These are phyloP conservation scores for Oryza brachyantha DNA, from an alignment of 176 grass and related monocot species.

Conservation along the genomic window DNA sequence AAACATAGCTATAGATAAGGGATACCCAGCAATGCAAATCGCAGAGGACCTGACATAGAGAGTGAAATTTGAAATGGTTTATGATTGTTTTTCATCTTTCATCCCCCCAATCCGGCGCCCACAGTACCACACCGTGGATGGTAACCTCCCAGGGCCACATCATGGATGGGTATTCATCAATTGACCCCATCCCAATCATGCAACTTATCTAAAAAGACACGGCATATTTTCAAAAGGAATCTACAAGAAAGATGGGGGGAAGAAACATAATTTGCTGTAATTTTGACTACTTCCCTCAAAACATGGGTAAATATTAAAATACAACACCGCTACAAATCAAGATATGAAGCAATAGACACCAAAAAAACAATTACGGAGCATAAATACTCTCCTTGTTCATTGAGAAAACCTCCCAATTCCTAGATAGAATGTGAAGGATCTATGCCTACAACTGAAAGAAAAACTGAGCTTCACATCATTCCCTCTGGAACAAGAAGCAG, in stretches of 20 bases:
- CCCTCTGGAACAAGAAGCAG: neutral
- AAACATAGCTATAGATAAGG: neutral
- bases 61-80: neutral
- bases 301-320: neutral
- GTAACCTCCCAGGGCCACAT: neutral
- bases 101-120: neutral
- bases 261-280: neutral
- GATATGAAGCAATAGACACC: neutral
- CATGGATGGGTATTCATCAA: neutral
- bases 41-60: neutral
- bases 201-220: neutral
- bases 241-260: neutral
- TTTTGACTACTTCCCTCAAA: neutral
- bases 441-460: neutral
- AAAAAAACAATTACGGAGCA: neutral
- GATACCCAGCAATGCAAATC: neutral
- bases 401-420: neutral
- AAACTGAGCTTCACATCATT: neutral
- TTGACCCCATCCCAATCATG: neutral
- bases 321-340: neutral
- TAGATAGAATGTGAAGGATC: neutral
- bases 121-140: neutral
- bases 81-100: neutral
- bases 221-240: neutral
- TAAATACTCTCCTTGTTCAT: neutral